phyloP scores from a whole-genome alignment of 441 rosid species.

The Aquilaria agallochum region DNA sequence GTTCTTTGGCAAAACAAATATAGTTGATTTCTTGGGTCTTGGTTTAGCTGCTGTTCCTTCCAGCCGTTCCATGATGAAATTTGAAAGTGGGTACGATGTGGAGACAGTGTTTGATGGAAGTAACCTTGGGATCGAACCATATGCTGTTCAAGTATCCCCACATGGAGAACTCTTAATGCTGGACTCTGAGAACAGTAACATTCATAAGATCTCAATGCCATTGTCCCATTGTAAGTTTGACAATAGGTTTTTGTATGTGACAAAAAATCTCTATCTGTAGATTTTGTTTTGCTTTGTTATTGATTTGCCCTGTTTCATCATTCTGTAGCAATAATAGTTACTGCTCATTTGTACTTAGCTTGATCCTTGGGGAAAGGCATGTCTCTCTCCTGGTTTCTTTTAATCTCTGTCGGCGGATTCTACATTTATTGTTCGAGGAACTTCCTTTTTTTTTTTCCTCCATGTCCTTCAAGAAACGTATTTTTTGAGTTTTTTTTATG shows the following conservation, averaged over 20 bases:
- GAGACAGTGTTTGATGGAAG: conserved; percentile 82
- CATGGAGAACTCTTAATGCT: conserved; percentile 60
- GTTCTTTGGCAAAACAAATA: neutral
- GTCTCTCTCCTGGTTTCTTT: conserved; percentile 1
- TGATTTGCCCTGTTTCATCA: neutral
- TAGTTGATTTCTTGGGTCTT: conserved; percentile 8
- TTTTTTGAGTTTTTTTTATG: conserved; percentile 19
- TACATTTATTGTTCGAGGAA: conserved; percentile 5
- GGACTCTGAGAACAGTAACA: conserved; percentile 59
- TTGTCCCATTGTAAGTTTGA: conserved; percentile 49
- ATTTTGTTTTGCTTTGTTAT: neutral
- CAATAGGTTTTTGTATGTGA: neutral
- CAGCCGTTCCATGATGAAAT: conserved; percentile 65
- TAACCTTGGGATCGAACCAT: conserved; percentile 63
- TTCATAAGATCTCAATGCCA: conserved; percentile 63
- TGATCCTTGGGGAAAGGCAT: conserved; percentile 23
- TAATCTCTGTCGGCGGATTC: conserved; percentile 15
- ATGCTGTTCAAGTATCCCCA: conserved; percentile 45
- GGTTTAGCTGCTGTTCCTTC: conserved; percentile 37
- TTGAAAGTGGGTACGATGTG: conserved; percentile 65
- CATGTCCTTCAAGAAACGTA: neutral
- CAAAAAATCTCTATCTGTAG: neutral
- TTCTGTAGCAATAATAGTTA: neutral
- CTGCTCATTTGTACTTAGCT: conserved; percentile 25
- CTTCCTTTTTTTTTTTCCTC: neutral